Evolutionary conservation across 164 flowering plant species (phyloP).

Genomic region (Protea cynaroides): DNA sequence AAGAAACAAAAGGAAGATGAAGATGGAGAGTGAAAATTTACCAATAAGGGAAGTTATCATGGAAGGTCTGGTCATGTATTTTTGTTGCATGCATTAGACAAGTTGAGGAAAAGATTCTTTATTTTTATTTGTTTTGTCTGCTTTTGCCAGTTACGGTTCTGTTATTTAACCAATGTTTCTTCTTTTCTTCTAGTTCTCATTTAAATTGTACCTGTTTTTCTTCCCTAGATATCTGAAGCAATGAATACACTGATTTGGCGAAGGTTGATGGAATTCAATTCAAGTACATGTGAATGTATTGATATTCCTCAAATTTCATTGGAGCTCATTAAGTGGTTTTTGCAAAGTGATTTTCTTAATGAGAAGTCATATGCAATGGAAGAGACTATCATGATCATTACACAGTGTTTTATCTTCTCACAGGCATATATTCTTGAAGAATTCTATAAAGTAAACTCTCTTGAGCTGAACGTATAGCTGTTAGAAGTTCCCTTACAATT

Average conservation of each 20-base stretch:
- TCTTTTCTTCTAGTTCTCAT: neutral
- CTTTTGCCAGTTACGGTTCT: too few relatives aligned
- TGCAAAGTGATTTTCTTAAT: constrained; percentile 46
- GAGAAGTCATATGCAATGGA: constrained; percentile 62
- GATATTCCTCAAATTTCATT: constrained; percentile 53
- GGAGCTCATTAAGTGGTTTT: constrained; percentile 48
- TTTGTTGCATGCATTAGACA: too few relatives aligned
- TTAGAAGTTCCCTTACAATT: constrained; percentile 41
- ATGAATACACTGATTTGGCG: constrained; percentile 55
- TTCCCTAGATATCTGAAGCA: constrained; percentile 59
- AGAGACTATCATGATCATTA: constrained; percentile 43
- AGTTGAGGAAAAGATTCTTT: too few relatives aligned
- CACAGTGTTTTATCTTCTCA: constrained; percentile 7
- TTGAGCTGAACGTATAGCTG: constrained; percentile 25
- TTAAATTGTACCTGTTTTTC: neutral
- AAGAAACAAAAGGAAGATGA: too few relatives aligned
- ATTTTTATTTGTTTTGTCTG: too few relatives aligned
- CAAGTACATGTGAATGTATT: constrained; percentile 32
- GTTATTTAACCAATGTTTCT: neutral
- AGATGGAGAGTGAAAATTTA: too few relatives aligned
- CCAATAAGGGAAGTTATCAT: too few relatives aligned
- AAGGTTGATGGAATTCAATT: constrained; percentile 38
- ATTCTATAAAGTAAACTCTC: constrained; percentile 29
- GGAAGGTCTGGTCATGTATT: too few relatives aligned
- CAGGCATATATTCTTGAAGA: constrained; percentile 71